Evolutionary conservation across 148 eudicot species (phyloP).

Genomic region (Camellia sinensis): DNA sequence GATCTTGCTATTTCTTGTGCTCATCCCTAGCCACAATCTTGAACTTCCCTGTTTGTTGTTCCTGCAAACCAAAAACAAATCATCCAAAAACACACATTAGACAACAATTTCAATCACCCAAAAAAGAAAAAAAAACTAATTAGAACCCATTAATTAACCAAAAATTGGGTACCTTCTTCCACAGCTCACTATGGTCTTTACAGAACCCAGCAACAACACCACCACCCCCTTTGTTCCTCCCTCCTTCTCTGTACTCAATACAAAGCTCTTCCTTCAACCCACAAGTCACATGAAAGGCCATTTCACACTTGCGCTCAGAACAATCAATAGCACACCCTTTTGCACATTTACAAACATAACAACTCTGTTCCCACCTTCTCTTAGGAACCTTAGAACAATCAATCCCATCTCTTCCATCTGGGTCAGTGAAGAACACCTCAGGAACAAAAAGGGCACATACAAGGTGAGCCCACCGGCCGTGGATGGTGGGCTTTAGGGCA

Average conservation of each 20-base stretch:
- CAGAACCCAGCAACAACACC: slow-evolving; percentile 89
- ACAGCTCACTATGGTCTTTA: slow-evolving; percentile 64
- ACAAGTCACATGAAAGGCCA: slow-evolving; percentile 80
- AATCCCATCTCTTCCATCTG: slow-evolving; percentile 73
- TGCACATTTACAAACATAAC: slow-evolving; percentile 52
- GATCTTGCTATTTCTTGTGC: slow-evolving; percentile 16
- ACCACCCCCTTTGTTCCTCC: slow-evolving; percentile 35
- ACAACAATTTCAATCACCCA: neutral
- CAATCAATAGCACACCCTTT: slow-evolving; percentile 82
- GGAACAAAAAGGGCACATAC: slow-evolving; percentile 78
- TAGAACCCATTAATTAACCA: neutral
- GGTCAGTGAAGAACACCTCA: slow-evolving; percentile 77
- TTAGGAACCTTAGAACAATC: slow-evolving; percentile 56
- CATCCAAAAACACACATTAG: slow-evolving; percentile 6
- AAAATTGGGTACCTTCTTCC: slow-evolving; percentile 58
- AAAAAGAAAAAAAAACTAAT: neutral
- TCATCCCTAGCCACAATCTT: slow-evolving; percentile 80
- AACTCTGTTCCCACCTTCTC: slow-evolving; percentile 50
- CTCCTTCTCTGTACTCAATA: slow-evolving; percentile 71
- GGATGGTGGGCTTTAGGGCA: slow-evolving; percentile 63
- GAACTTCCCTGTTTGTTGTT: slow-evolving; percentile 87
- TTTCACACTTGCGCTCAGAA: slow-evolving; percentile 63
- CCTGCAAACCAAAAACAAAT: slow-evolving; percentile 47
- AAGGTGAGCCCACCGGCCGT: slow-evolving; percentile 75
- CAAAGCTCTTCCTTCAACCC: slow-evolving; percentile 74